Evolutionary conservation across 805 yeast species (phyloP).

Genomic region (Suhomyces prunicola): DNA sequence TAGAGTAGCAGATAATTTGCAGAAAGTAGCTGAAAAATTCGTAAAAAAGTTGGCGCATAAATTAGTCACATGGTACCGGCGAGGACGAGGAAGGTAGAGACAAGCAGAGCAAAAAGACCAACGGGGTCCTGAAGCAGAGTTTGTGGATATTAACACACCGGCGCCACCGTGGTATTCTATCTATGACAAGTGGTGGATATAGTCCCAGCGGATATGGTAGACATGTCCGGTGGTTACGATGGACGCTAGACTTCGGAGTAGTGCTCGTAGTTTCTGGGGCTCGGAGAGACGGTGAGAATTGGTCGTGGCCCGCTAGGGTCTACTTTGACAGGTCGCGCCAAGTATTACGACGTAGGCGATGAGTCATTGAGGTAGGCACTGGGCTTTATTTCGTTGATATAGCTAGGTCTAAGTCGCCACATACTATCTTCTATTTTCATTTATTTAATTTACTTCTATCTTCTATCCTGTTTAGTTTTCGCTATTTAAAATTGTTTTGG

Average conservation of each 20-base stretch:
- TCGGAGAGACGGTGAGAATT: neutral
- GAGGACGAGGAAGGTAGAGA: neutral
- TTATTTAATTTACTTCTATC: neutral
- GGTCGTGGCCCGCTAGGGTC: neutral
- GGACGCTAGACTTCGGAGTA: neutral
- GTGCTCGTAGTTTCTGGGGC: neutral
- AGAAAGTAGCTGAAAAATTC: neutral
- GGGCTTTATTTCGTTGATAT: too few species aligned
- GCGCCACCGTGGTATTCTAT: neutral
- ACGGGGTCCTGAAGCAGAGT: neutral
- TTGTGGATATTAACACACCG: too few species aligned
- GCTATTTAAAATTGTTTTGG: constrained; percentile 17
- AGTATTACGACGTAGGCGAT: neutral
- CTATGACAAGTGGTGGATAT: neutral
- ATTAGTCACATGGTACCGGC: constrained; percentile 1
- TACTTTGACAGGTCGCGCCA: neutral
- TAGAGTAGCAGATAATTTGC: neutral
- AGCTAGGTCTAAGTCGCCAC: neutral
- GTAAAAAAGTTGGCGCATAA: neutral
- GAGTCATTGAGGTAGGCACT: neutral
- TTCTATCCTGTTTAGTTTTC: neutral
- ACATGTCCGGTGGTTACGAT: neutral
- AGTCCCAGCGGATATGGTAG: neutral
- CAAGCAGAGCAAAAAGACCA: neutral
- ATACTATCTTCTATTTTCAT: neutral